Percentiles rank a stretch among this genome's conserved stretches.
phyloP scores from a whole-genome alignment of 2,329 filamentous ascomycete genomes.

The Alternaria consortialis region DNA sequence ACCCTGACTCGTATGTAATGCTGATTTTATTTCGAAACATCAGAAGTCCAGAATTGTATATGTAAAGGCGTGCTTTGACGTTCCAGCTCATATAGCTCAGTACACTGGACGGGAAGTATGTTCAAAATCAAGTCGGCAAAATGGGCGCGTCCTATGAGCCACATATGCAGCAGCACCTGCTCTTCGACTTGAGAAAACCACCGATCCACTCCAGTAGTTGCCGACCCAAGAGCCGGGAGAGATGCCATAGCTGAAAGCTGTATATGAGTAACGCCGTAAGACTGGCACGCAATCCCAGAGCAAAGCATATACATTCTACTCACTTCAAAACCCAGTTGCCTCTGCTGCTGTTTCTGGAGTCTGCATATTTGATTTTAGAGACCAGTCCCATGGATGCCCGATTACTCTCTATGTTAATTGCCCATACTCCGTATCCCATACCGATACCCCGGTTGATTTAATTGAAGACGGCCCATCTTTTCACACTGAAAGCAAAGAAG shows the following conservation, averaged over 20 bases:
- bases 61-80: neutral
- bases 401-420: neutral
- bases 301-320: neutral
- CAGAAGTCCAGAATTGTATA: neutral
- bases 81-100: neutral
- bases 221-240: neutral
- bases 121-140: neutral
- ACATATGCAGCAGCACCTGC: neutral
- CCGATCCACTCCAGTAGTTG: neutral
- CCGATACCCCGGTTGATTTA: neutral
- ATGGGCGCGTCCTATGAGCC: neutral
- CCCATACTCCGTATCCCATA: neutral
- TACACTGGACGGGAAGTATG: neutral
- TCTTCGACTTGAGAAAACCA: neutral
- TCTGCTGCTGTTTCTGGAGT: neutral
- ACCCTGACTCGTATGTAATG: neutral
- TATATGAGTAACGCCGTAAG: neutral
- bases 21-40: neutral
- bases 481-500: slow-evolving; percentile 1
- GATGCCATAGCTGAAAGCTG: neutral
- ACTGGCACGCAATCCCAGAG: neutral
- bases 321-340: neutral
- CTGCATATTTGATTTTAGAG: neutral
- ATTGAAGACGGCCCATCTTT: neutral
- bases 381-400: neutral